Base-by-base conservation (phyloP, 345 rosid genomes). In the Mangifera indica region DNA sequence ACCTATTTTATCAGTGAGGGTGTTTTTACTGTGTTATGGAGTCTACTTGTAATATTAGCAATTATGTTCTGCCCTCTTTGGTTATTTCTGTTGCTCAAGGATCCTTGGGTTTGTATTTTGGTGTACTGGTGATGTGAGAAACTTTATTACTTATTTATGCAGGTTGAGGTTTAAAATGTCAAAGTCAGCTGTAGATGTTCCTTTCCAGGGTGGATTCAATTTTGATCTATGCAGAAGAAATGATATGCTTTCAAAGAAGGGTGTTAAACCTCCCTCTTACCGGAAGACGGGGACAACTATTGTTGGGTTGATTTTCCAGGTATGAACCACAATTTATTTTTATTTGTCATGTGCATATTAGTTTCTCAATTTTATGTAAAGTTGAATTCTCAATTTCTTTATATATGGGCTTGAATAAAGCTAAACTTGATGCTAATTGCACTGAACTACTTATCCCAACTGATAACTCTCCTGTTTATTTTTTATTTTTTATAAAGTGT, bases 251-350 rank as follows among this genome's bases (percentile, higher is more conserved):
- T 63, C 71, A 8, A 79, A 84, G 59, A 88, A 87, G 74, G 97
- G 98, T 63, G 81, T 70, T 34, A 87, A 81, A 37, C 84, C 84
- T 40, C 98, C 98, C 0, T 83, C 92, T 11, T 92, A 42, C 44
- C 78, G 91, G 18, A 94, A 92, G 83, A 94, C 99, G 0, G 99
- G 99, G 63, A 94, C 99, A 29, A 94, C 99, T 45, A 94, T 94
- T 69, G 99, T 94, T 72, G 98, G 98, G 34, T 74, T 94, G 65
- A 80, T 87, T 68, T 92, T 85, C 72, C 79, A 88, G 96, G 99
- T 94, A 66, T 60, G 60, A 45, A 1, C 13, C 20, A 52, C 5
- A 22, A 42, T 44, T 4, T 18, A 14, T 15, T 11, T 11, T 65
- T 25, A 1, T 25, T 44, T 25, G 25, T 42, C 40, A 69, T 5